Evolutionary conservation across 257 asterid genomes (phyloP), one percentile per base, ranked within the genome.

Genomic region (Agastache rugosa): DNA sequence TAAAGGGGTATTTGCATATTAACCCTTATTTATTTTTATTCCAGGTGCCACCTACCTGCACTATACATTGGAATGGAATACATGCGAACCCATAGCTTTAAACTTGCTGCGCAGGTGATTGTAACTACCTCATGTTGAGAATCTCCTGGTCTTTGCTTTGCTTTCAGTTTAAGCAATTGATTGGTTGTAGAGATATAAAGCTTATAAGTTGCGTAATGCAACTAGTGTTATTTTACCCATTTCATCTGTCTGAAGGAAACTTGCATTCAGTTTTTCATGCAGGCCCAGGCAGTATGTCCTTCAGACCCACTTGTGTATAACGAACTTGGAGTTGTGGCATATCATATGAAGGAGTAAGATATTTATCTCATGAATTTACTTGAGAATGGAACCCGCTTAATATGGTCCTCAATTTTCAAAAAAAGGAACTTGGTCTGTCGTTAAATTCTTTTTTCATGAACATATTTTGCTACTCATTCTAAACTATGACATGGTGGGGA

Each of bases 301-400:
- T 87, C 90, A 15, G 99, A 95, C 78, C 98, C 99, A 75, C 98
- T 95, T 77, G 97, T 95, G 54, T 90, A 85, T 81, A 95, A 95
- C 85, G 99, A 95, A 80, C 96, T 95, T 71, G 99, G 99, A 79
- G 97, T 89, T 44, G 99, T 95, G 78, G 91, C 98, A 80, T 95
- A 92, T 83, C 95, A 92, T 81, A 95, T 92, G 99, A 89, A 95
- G 79, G 96, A 95, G 99, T 95, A 92, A 85, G 98, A 64, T 76
- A 22, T 73, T 75, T 78, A 19, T 51, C 65, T 56, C 53, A 29
- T 37, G 68, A 64, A 66, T 74, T 34, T 59, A 59, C 59, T 70
- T 25, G 37, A 68, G 20, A 64, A 29, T 69, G 1, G 69, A 63
- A 42, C 78, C 11, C 15, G 17, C 39, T 48, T 31, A 45, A 45